These are phyloP conservation scores for Cercospora citrullina DNA, from an alignment of 2,329 filamentous ascomycete genomes.

Conservation along the genomic window DNA sequence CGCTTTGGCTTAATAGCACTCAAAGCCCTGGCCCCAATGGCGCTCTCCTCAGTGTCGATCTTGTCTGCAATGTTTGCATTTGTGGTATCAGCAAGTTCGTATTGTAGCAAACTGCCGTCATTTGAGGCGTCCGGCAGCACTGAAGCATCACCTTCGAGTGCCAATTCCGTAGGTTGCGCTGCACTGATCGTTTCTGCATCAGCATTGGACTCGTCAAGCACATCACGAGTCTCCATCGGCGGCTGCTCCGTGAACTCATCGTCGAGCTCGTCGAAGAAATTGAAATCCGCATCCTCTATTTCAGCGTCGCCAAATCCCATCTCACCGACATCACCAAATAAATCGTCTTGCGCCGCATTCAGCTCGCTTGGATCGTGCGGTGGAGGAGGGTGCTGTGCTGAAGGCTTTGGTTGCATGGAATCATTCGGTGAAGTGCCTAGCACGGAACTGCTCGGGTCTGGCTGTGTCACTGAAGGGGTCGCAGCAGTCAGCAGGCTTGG, in stretches of 20 bases:
- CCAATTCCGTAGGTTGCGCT: background rate
- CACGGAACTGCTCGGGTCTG: constrained; percentile 13
- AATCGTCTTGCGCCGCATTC: constrained; percentile 54
- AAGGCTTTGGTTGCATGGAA: constrained; percentile 34
- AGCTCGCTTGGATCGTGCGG: constrained; percentile 5
- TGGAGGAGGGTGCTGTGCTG: constrained; percentile 7
- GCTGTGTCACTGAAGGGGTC: constrained; percentile 23
- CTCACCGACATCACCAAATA: constrained; percentile 63
- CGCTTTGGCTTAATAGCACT: background rate
- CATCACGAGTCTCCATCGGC: background rate
- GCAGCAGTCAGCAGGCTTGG: constrained; percentile 22
- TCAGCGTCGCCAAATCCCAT: constrained; percentile 29
- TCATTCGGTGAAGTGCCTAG: constrained; percentile 12
- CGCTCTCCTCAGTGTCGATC: background rate
- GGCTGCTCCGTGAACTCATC: constrained; percentile 23
- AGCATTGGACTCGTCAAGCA: background rate
- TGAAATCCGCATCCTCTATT: constrained; percentile 74
- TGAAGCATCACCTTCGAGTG: background rate
- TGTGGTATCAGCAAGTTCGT: background rate
- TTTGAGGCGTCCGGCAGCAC: background rate
- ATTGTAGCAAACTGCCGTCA: background rate
- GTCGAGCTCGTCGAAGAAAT: constrained; percentile 71
- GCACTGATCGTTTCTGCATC: background rate
- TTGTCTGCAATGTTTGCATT: background rate
- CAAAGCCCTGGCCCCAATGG: background rate